Conservation (phyloP, 2,329 filamentous ascomycete genomes). For the Tolypocladium album region DNA sequence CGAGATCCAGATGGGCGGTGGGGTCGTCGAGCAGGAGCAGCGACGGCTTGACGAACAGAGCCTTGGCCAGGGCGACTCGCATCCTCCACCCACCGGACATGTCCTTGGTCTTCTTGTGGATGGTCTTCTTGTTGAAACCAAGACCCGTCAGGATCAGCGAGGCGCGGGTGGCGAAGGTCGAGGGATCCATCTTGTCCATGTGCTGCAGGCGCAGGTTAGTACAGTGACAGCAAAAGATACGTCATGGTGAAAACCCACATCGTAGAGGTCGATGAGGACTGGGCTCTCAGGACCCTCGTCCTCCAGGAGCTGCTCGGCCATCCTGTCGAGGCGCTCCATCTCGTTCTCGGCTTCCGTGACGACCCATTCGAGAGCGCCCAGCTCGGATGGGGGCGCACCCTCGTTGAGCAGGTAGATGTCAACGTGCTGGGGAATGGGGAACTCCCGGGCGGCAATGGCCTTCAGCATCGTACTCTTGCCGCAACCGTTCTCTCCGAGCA, state of each 20-base stretch:
- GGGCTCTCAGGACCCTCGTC: conserved; percentile 85
- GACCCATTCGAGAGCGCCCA: conserved; percentile 94
- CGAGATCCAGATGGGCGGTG: conserved; percentile 96
- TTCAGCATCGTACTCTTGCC: conserved; percentile 98
- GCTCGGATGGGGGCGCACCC: conserved; percentile 78
- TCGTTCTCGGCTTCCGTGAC: conserved; percentile 89
- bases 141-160: conserved; percentile 97
- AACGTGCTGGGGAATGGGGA: conserved; percentile 88
- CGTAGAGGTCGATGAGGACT: conserved; percentile 86
- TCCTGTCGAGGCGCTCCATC: conserved; percentile 77
- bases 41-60: conserved; percentile 95
- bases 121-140: conserved; percentile 96
- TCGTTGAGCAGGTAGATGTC: conserved; percentile 98
- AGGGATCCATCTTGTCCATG: conserved; percentile 98
- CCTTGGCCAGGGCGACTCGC: conserved; percentile 95
- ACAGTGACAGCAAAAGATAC: background rate
- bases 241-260: conserved; percentile 46
- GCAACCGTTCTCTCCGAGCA: conserved; percentile 97
- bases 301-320: conserved; percentile 85
- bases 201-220: conserved; percentile 43
- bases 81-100: conserved; percentile 99
- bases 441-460: conserved; percentile 87
- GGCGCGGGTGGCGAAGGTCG: conserved; percentile 89
- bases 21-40: conserved; percentile 95
- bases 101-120: conserved; percentile 99